phyloP scores from a whole-genome alignment of 331 rosid genomes.

The Stylosanthes scabra region DNA sequence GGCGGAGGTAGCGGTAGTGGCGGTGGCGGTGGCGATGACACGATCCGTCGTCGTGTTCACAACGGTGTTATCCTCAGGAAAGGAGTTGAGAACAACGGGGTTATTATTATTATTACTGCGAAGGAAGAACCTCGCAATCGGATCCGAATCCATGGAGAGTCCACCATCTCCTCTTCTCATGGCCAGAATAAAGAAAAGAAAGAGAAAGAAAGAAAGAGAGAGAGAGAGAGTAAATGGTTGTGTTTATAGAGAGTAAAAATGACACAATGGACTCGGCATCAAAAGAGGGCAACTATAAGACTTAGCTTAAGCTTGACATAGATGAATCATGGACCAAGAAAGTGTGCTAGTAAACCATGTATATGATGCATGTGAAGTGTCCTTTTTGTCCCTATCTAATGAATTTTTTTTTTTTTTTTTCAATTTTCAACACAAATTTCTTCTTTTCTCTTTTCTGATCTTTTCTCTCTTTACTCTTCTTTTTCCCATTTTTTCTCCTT shows the following conservation, averaged over 20 bases:
- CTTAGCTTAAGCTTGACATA: slow-evolving; percentile 41
- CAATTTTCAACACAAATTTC: not conserved
- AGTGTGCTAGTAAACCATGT: not conserved
- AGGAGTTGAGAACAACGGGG: slow-evolving; percentile 71
- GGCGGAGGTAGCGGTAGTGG: slow-evolving; percentile 37
- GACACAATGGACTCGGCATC: slow-evolving; percentile 75
- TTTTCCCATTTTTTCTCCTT: too few relatives aligned
- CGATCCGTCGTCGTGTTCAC: too few relatives aligned
- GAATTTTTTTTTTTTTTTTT: too few relatives aligned
- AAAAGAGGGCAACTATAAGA: slow-evolving; percentile 55
- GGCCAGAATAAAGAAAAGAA: slow-evolving; percentile 49
- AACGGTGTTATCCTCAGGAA: slow-evolving; percentile 37
- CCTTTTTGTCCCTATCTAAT: not conserved
- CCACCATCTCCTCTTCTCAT: slow-evolving; percentile 55
- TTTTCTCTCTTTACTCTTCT: too few relatives aligned
- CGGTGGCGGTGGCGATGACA: too few relatives aligned
- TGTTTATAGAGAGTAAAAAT: slow-evolving; percentile 33
- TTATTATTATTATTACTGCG: slow-evolving; percentile 36
- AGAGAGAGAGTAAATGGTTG: slow-evolving; percentile 36
- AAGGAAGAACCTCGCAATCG: slow-evolving; percentile 50
- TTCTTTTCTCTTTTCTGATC: too few relatives aligned
- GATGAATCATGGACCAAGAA: slow-evolving; percentile 43
- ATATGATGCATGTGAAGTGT: not conserved
- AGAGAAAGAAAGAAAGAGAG: slow-evolving; percentile 34
- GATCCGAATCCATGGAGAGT: slow-evolving; percentile 92